A percentile compares a stretch with the other conserved stretches of the same genome.
phyloP scores from a whole-genome alignment of 495 filamentous ascomycete species.

The Penicillium argentinense region DNA sequence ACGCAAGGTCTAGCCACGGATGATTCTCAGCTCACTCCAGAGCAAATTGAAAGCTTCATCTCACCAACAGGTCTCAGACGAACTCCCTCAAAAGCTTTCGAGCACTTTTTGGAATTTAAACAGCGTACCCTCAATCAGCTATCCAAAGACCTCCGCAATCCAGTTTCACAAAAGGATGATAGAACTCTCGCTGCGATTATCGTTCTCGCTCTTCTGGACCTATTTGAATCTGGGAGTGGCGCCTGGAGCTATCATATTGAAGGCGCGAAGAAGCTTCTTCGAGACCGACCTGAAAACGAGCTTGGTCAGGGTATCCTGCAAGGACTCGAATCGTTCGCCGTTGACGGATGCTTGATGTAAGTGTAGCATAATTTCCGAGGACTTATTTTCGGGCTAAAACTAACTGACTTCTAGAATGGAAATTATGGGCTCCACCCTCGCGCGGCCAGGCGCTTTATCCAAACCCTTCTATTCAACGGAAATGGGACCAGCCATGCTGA shows the following conservation, averaged over 20 bases:
- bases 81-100: constrained; percentile 33
- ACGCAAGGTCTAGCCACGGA: constrained; percentile 19
- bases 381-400: no score
- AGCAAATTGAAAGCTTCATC: constrained; percentile 32
- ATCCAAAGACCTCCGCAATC: constrained; percentile 37
- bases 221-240: constrained; percentile 45
- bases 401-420: constrained; percentile 33
- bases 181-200: constrained; percentile 43
- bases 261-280: constrained; percentile 44
- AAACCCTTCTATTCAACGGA: constrained; percentile 43
- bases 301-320: constrained; percentile 30
- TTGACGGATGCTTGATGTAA: constrained; percentile 46
- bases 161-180: constrained; percentile 38
- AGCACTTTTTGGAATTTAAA: constrained; percentile 44
- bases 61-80: constrained; percentile 29
- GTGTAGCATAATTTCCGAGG: constrained; percentile 8
- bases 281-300: constrained; percentile 25
- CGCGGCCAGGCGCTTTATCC: constrained; percentile 43
- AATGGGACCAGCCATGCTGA: constrained; percentile 42
- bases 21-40: constrained; percentile 18
- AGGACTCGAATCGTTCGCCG: constrained; percentile 42
- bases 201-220: constrained; percentile 43
- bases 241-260: constrained; percentile 52
- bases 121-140: constrained; percentile 44
- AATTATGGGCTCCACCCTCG: constrained; percentile 51